Base-by-base conservation (phyloP, 345 rosid species). In the Heritiera fomes region DNA sequence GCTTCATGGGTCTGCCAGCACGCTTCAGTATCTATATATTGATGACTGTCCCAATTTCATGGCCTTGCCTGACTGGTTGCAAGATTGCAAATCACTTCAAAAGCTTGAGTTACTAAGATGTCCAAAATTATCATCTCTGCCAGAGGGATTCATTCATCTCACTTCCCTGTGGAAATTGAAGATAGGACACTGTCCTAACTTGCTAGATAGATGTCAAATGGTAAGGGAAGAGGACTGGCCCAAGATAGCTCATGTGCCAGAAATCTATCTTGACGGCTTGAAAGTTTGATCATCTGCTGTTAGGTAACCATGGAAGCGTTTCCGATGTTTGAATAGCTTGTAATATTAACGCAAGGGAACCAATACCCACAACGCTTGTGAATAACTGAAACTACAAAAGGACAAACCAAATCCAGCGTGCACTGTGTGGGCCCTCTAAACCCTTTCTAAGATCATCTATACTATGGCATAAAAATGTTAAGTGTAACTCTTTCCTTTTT, bases 231-330 rank as follows among this genome's bases (percentile, higher is more conserved):
- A 43, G 30, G 53, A 67, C 8, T 43, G 52, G 52, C 20, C 20
- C 72, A 67, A 67, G 72, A 68, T 68, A 18, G 55, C 55, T 45
- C 38, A 46, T 68, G 38, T 46, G 45, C 52, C 52, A 45, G 18
- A 20, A 68, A 46, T 68, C 34, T 45, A 68, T 46, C 53, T 68
- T 45, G 73, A 68, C 45, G 73, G 53, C 70, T 17, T 40, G 23
- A 64, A 38, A 64, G 46, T 65, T 65, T 65, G 49, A 65, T 65
- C 28, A 18, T 15, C 58, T 53, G 8, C 3, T 53, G 17, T 12
- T 17, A 50, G 18, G 18, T 13, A 5, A 13, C 55, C 45, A 9
- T 46, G 50, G 12, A 8, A 46, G 50, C 9, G 50, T 46, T 46
- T 46, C 50, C 8, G 11, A 43, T 43, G 45, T 43, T 45, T 34